Evolutionary conservation across 202 grass and related monocot genomes (phyloP), one percentile per base, ranked within the genome.

Genomic region (Schoenoplectus tabernaemontani): DNA sequence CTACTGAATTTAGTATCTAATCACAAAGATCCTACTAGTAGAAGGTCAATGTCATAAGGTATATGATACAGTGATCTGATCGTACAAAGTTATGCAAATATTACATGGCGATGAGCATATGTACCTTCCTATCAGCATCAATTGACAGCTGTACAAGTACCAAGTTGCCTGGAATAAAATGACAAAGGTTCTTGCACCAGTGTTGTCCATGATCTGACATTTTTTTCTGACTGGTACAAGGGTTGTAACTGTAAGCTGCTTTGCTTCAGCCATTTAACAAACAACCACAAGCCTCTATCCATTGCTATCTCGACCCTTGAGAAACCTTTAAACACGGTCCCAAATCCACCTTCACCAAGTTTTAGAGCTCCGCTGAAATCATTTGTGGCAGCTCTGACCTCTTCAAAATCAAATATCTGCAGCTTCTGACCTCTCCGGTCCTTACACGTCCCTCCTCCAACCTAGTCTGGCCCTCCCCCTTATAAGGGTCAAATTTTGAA

Each of bases 341-440:
- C 94, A 64, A 97, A 97, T 4, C 94, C 94, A 22, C 94, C 94
- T 85, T 97, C 82, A 51, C 94, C 94, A 82, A 93, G 58, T 88
- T 91, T 93, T 59, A 93, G 84, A 58, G 88, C 83, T 75, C 94
- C 83, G 87, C 85, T 97, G 86, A 97, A 97, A 9, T 83, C 87
- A 71, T 88, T 90, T 58, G 94, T 93, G 66, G 91, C 94, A 77
- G 71, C 85, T 48, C 61, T 19, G 26, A 97, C 89, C 84, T 93
- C 91, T 4, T 92, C 85, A 37, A 97, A 82, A 9, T 87, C 86
- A 85, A 97, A 97, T 47, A 87, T 87, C 2, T 86, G 83, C 66
- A 97, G 80, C 43, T 89, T 87, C 86, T 85, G 86, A 47, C 87
- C 94, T 74, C 84, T 72, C 89, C 92, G 91, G 38, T 97, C 91